Evolutionary conservation across 1,284 basidiomycete species (phyloP).

Genomic region (Waitea zeae): DNA sequence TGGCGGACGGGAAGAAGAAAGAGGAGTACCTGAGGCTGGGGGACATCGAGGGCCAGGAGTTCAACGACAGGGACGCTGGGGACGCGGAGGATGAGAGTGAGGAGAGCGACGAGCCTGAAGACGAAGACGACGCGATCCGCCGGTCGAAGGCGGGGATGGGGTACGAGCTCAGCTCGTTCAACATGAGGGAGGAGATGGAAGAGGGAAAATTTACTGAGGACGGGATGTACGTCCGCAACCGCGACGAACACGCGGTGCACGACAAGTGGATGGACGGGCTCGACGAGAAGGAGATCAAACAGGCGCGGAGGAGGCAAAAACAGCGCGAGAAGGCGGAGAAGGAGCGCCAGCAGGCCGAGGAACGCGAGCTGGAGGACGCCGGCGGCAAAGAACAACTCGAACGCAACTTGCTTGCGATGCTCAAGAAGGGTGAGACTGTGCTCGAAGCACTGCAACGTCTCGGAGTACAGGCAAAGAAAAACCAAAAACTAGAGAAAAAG

Average conservation of each 20-base stretch:
- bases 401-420: constrained; percentile 46
- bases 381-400: constrained; percentile 58
- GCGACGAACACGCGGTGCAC: constrained; percentile 83
- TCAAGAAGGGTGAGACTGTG: constrained; percentile 85
- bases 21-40: constrained; percentile 70
- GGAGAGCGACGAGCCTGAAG: constrained; percentile 31
- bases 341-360: constrained; percentile 58
- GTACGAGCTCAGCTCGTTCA: constrained; percentile 86
- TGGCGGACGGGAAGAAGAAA: constrained; percentile 56
- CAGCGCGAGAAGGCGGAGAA: constrained; percentile 52
- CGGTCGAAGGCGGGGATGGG: constrained; percentile 81
- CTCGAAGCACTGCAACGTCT: constrained; percentile 80
- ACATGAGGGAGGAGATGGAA: constrained; percentile 98
- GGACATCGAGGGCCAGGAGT: constrained; percentile 93
- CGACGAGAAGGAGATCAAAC: constrained; percentile 75
- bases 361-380: constrained; percentile 41
- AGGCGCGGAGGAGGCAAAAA: constrained; percentile 55
- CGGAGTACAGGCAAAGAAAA: constrained; percentile 56
- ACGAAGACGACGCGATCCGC: constrained; percentile 64
- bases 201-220: constrained; percentile 94
- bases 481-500: constrained; percentile 21
- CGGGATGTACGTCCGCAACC: constrained; percentile 74
- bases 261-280: constrained; percentile 91
- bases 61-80: constrained; percentile 41
- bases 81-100: constrained; percentile 20